These are phyloP conservation scores for Lichtheimia corymbifera DNA, from an alignment of 371 early-diverging fungal genomes.

Conservation along the genomic window DNA sequence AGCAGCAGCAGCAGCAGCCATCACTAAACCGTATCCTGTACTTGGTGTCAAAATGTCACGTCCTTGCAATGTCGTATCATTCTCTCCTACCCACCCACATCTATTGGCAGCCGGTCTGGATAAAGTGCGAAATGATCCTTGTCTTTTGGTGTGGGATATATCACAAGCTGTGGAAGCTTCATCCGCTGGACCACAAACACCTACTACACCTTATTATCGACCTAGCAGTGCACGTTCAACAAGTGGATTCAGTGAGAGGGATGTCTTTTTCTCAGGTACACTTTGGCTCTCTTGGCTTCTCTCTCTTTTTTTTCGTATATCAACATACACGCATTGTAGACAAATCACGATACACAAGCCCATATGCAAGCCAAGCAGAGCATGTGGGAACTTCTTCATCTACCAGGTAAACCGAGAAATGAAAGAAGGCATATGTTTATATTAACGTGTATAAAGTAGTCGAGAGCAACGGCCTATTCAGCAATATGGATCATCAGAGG, in stretches of 20 bases:
- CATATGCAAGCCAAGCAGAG: not conserved
- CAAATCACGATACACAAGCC: not conserved
- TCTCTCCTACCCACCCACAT: slow-evolving; percentile 62
- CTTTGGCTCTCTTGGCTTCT: too few relatives aligned
- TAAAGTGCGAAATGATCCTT: slow-evolving; percentile 74
- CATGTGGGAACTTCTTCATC: not conserved
- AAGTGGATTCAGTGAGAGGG: not conserved
- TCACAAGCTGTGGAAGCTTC: slow-evolving; percentile 47
- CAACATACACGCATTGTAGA: not conserved
- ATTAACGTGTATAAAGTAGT: not conserved
- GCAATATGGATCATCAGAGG: slow-evolving; percentile 75
- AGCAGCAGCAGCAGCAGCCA: slow-evolving; percentile 9
- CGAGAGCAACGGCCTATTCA: slow-evolving; percentile 53
- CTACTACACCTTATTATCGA: slow-evolving; percentile 8
- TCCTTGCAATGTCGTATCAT: slow-evolving; percentile 75
- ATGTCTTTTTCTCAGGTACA: slow-evolving; percentile 1
- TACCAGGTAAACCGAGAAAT: not conserved
- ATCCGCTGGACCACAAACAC: slow-evolving; percentile 35
- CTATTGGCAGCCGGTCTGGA: slow-evolving; percentile 73
- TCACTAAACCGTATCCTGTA: slow-evolving; percentile 48
- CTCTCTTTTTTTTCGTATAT: too few relatives aligned
- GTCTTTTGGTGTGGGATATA: slow-evolving; percentile 78
- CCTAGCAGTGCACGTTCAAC: not conserved
- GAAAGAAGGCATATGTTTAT: not conserved
- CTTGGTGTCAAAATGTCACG: slow-evolving; percentile 61